phyloP scores from a whole-genome alignment of 2,329 filamentous ascomycete genomes.

The Teratosphaeria zuluensis region DNA sequence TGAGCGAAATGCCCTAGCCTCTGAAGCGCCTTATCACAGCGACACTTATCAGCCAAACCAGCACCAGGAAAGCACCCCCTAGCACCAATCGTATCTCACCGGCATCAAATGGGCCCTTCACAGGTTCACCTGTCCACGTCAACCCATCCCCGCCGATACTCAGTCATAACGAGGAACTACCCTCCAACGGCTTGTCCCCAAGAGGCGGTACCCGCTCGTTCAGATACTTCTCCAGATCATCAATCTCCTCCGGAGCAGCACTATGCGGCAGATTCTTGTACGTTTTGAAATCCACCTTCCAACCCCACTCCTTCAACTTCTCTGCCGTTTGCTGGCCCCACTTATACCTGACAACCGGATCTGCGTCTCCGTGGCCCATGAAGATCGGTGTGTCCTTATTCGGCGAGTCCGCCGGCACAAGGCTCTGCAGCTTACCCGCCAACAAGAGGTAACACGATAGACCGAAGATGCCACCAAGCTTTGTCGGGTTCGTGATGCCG shows the following conservation, averaged over 20 bases:
- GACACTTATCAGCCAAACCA: conserved; percentile 19
- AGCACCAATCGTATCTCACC: conserved; percentile 20
- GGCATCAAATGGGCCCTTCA: conserved; percentile 20
- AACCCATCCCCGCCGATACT: conserved; percentile 4
- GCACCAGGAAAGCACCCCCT: conserved; percentile 11
- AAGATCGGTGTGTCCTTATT: conserved; percentile 64
- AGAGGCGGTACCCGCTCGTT: conserved; percentile 42
- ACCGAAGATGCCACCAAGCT: conserved; percentile 80
- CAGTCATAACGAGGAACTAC: conserved; percentile 17
- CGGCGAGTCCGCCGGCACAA: conserved; percentile 41
- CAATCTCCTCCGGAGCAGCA: conserved; percentile 66
- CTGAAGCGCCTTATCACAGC: conserved; percentile 12
- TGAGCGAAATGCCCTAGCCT: neutral
- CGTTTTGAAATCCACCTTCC: conserved; percentile 63
- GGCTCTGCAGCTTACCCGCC: conserved; percentile 31
- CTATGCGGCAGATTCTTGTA: conserved; percentile 72
- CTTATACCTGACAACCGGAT: conserved; percentile 60
- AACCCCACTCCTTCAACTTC: conserved; percentile 58
- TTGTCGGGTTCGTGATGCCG: conserved; percentile 62
- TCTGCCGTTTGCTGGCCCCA: conserved; percentile 62
- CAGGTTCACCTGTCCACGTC: conserved; percentile 2
- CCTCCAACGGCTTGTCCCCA: conserved; percentile 23
- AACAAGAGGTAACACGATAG: conserved; percentile 75
- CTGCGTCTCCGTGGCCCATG: conserved; percentile 76
- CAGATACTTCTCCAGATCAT: conserved; percentile 64